Conservation (phyloP, 345 rosid genomes). For the Camelina laxa region DNA sequence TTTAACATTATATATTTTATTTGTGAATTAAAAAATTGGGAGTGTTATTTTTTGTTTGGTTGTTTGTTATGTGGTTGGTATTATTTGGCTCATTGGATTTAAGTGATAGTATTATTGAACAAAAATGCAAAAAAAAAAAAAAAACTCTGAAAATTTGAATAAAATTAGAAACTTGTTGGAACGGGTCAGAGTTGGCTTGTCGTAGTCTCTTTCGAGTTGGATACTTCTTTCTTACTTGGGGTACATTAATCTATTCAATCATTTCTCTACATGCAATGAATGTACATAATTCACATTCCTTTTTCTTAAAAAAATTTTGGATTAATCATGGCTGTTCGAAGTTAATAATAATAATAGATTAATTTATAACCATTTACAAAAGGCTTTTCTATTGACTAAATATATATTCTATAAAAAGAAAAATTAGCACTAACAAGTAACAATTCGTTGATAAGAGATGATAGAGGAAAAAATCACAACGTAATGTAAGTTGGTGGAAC, state of each 20-base stretch:
- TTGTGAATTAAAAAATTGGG: not conserved
- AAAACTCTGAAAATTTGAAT: not conserved
- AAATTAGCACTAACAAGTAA: not conserved
- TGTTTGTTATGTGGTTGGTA: not conserved
- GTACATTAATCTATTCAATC: constrained; percentile 25
- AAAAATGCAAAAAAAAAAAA: too few species aligned
- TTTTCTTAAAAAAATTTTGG: not conserved
- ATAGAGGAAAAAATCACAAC: constrained; percentile 5
- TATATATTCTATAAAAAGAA: not conserved
- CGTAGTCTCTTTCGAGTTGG: constrained; percentile 37
- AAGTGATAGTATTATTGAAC: too few species aligned
- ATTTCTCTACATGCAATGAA: constrained; percentile 13
- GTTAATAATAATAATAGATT: not conserved
- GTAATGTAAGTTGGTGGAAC: constrained; percentile 34
- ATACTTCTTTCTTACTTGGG: constrained; percentile 35
- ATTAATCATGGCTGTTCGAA: not conserved
- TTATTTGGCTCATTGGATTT: not conserved
- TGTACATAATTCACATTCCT: not conserved
- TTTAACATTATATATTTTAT: too few species aligned
- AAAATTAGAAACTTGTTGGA: not conserved
- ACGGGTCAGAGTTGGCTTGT: constrained; percentile 34
- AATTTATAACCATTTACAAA: not conserved
- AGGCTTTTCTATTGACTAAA: not conserved
- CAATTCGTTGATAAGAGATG: not conserved
- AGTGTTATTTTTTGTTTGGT: not conserved